Evolutionary conservation across 805 yeast species (phyloP), one percentile per base, ranked within the genome.

Genomic region (Saccharomyces kudriavzevii): DNA sequence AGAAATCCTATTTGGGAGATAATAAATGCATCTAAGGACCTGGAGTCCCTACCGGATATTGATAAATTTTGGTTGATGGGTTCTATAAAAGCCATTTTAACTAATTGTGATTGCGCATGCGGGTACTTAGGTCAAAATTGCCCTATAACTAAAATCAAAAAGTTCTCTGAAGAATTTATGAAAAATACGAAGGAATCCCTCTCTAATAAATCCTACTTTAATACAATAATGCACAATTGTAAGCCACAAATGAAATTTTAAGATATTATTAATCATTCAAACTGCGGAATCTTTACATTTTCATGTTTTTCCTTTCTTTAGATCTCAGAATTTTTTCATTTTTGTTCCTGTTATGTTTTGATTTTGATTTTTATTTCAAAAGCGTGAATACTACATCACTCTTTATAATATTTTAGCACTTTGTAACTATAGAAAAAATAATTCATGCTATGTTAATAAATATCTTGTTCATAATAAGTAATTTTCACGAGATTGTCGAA

Each of bases 1-100:
- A 58, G 72, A 17, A 96, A 90, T 65, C 96, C 97, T 1, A 86
- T 89, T 40, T 71, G 74, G 51, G 76, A 77, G 58, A 70, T 86
- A 52, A 73, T 78, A 26, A 68, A 72, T 26, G 72, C 77, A n/a
- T 67, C 71, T 28, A 58, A 69, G 62, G 63, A 70, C 35, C 80
- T 84, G 64, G 89, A 84, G 49, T 77, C 77, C 25, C 70, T 85
- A 27, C 60, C 73, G 5, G 81, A 81, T 46, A 70, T 73, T 1
- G 82, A 81, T 52, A 82, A 81, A 59, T 76, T 80, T 3, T 71
- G 76, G 17, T 63, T 87, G 48, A 79, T 86, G 1, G 76, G 82
- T 26, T 80, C 87, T 5, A 74, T 85, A 25, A 89, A 84, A 58
- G 78, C 82, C 4, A 72, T 87, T 10, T 68, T 84, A 48, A 78